Evolutionary conservation across 2,329 filamentous ascomycete species (phyloP).

Genomic region (Beauveria rudraprayagi): DNA sequence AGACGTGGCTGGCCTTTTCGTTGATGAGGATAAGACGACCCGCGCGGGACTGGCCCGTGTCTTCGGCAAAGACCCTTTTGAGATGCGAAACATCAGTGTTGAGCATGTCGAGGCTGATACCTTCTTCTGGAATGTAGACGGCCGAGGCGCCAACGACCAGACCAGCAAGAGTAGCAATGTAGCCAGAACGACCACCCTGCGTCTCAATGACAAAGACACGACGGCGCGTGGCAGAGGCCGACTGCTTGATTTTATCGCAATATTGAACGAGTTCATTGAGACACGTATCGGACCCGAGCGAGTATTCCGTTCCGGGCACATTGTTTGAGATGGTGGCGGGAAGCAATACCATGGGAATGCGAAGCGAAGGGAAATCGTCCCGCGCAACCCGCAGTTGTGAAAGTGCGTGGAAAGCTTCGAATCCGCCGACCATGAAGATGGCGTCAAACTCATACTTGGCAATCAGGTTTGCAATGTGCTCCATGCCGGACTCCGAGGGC

Average conservation of each 20-base stretch:
- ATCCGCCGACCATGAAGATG: conserved; percentile 86
- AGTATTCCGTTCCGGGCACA: conserved; percentile 95
- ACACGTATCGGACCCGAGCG: conserved; percentile 91
- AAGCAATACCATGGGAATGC: conserved; percentile 84
- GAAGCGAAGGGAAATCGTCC: conserved; percentile 71
- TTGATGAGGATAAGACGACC: conserved; percentile 96
- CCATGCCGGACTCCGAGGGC: conserved; percentile 76
- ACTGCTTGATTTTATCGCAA: conserved; percentile 96
- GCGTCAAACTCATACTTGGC: conserved; percentile 83
- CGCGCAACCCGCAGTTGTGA: conserved; percentile 79
- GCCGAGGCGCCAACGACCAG: conserved; percentile 86
- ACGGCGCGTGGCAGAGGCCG: conserved; percentile 83
- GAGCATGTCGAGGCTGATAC: conserved; percentile 88
- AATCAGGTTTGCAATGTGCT: conserved; percentile 73
- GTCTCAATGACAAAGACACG: conserved; percentile 98
- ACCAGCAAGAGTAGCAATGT: conserved; percentile 84
- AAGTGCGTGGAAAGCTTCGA: conserved; percentile 91
- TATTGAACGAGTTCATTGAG: conserved; percentile 91
- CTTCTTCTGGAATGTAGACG: conserved; percentile 95
- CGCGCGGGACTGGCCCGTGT: conserved; percentile 80
- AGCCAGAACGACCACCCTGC: conserved; percentile 89
- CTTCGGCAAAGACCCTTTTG: conserved; percentile 73
- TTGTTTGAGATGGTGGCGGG: conserved; percentile 99
- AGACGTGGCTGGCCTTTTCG: conserved; percentile 84
- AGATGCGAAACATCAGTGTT: conserved; percentile 83